Evolutionary conservation across 345 rosid species (phyloP).

Genomic region (Citrus sinensis): DVS_A1.0 CM039169.1:11268501-11269000

Average conservation of each 20-base stretch:
- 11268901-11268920: constrained; percentile 74
- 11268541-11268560: constrained; percentile 74
- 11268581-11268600: constrained; percentile 78
- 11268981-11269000: constrained; percentile 23
- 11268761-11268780: constrained; percentile 67
- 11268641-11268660: constrained; percentile 90
- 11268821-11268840: constrained; percentile 53
- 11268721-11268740: constrained; percentile 40
- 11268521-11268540: constrained; percentile 68
- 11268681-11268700: constrained; percentile 94
- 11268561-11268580: constrained; percentile 75
- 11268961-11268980: constrained; percentile 43
- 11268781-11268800: constrained; percentile 44
- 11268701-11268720: constrained; percentile 42
- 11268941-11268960: constrained; percentile 47
- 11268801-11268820: constrained; percentile 52
- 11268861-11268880: constrained; percentile 89
- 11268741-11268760: constrained; percentile 43
- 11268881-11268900: constrained; percentile 58
- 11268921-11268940: constrained; percentile 64
- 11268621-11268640: constrained; percentile 87
- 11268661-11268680: constrained; percentile 66
- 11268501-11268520: constrained; percentile 45
- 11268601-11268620: constrained; percentile 77
- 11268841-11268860: constrained; percentile 64